A percentile compares a stretch with the other conserved stretches of the same genome.
phyloP scores from a whole-genome alignment of 192 early-diverging fungal genomes.

The Allomyces macrogynus region DNA sequence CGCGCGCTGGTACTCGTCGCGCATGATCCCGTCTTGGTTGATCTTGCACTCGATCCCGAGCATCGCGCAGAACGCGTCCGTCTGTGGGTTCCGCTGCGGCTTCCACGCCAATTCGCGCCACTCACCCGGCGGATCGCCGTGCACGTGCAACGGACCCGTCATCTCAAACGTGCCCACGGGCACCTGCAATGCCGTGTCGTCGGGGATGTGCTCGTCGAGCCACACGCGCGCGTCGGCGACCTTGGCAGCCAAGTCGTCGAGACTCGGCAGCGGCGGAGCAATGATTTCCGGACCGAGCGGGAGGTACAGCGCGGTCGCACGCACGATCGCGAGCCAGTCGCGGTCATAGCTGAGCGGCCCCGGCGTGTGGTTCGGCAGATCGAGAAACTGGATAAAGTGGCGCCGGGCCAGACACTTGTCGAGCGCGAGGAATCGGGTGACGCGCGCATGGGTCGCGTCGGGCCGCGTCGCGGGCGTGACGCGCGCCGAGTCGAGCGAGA shows the following conservation, averaged over 20 bases:
- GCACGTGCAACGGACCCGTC: background rate
- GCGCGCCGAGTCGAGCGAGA: too few relatives aligned
- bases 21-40: conserved; percentile 23
- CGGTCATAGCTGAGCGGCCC: conserved; percentile 18
- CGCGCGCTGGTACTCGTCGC: too few relatives aligned
- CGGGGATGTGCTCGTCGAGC: background rate
- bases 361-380: background rate
- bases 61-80: conserved; percentile 46
- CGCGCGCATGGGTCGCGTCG: too few relatives aligned
- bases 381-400: background rate
- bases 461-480: too few relatives aligned
- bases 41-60: conserved; percentile 52
- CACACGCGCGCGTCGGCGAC: background rate
- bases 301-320: conserved; percentile 34
- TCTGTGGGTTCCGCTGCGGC: conserved; percentile 66
- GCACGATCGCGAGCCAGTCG: conserved; percentile 64
- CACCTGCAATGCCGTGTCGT: background rate
- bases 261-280: too few relatives aligned
- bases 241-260: background rate
- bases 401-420: background rate
- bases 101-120: background rate
- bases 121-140: background rate
- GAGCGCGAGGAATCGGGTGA: background rate
- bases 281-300: conserved; percentile 12
- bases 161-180: background rate